Conservation (phyloP, 176 grass and related monocot species). For the Saccharum officinarum region DNA sequence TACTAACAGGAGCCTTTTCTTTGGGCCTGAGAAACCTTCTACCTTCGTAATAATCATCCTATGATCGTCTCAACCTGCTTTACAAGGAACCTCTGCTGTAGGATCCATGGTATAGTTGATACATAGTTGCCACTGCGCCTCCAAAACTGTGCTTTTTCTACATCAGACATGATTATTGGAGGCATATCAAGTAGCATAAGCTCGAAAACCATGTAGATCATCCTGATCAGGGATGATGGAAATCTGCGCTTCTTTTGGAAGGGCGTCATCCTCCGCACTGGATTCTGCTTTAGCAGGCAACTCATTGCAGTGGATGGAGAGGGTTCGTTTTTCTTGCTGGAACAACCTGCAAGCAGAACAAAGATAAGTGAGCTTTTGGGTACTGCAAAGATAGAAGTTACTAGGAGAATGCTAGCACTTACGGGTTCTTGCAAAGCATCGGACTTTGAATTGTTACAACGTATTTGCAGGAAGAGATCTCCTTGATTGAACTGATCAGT, state of each 20-base stretch:
- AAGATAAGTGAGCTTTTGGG: background rate
- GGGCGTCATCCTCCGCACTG: slow-evolving; percentile 29
- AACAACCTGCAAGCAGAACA: slow-evolving; percentile 55
- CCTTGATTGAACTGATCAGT: slow-evolving; percentile 84
- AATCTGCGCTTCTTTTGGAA: slow-evolving; percentile 49
- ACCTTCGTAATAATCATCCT: background rate
- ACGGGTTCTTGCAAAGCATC: slow-evolving; percentile 97
- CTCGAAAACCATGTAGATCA: slow-evolving; percentile 34
- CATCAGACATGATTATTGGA: background rate
- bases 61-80: slow-evolving; percentile 1
- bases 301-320: slow-evolving; percentile 79
- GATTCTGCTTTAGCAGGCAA: slow-evolving; percentile 37
- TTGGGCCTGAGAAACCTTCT: background rate
- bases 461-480: slow-evolving; percentile 95
- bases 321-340: slow-evolving; percentile 75
- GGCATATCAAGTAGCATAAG: slow-evolving; percentile 26
- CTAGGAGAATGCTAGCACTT: slow-evolving; percentile 23
- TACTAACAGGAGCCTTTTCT: no score
- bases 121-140: background rate
- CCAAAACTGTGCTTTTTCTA: slow-evolving; percentile 2
- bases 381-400: background rate
- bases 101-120: background rate
- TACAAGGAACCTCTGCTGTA: background rate
- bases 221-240: slow-evolving; percentile 49
- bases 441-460: slow-evolving; percentile 76